Conservation (phyloP, 768 basidiomycete species). For the Agrocybe pediades region DNA sequence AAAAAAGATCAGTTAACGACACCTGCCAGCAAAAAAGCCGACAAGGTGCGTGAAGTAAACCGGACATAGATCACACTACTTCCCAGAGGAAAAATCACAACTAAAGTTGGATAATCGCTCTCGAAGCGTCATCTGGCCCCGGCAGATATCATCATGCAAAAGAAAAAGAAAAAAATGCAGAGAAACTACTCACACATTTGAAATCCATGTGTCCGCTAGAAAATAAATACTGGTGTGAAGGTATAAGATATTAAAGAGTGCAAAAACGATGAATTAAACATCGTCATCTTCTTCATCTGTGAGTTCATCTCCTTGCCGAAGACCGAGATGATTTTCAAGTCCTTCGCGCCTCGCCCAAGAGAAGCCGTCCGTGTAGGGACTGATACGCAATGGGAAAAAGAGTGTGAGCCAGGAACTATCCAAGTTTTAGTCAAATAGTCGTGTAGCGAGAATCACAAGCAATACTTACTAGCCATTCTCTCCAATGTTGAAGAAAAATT, state of each 20-base stretch:
- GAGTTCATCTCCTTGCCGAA: conserved; percentile 80
- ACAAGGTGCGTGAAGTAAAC: conserved; percentile 5
- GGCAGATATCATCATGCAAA: conserved; percentile 65
- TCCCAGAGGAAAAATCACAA: conserved; percentile 35
- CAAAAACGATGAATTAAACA: conserved; percentile 13
- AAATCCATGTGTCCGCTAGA: conserved; percentile 10
- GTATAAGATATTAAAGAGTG: conserved; percentile 1
- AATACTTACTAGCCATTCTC: conserved; percentile 75
- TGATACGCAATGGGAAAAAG: conserved; percentile 77
- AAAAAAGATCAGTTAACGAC: background rate
- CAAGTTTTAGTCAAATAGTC: background rate
- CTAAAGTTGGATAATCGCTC: conserved; percentile 16
- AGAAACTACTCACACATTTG: conserved; percentile 26
- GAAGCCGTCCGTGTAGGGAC: conserved; percentile 84
- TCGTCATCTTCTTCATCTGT: conserved; percentile 81
- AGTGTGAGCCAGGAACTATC: conserved; percentile 74
- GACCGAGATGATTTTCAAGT: conserved; percentile 58
- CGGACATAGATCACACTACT: conserved; percentile 34
- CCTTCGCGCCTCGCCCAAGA: conserved; percentile 76
- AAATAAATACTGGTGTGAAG: too few species aligned
- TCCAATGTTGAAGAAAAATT: conserved; percentile 87
- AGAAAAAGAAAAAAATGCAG: conserved; percentile 4
- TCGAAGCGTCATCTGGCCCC: conserved; percentile 86
- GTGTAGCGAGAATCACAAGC: background rate
- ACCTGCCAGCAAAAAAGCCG: background rate